Evolutionary conservation across 1,139 yeast genomes (phyloP).

Genomic region (Pichia sp.): DNA sequence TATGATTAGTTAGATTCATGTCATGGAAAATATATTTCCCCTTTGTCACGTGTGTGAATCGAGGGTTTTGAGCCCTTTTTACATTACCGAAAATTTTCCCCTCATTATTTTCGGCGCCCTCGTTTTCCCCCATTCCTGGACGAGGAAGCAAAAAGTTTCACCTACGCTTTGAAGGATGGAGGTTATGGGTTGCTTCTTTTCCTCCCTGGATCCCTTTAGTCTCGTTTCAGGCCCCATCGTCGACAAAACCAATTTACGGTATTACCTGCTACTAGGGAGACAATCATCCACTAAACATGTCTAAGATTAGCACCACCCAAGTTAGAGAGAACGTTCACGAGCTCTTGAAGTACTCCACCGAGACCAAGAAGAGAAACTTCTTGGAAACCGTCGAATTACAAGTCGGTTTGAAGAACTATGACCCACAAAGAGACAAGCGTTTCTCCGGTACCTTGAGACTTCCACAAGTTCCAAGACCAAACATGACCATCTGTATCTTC

Average conservation of each 20-base stretch:
- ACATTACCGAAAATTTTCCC: neutral
- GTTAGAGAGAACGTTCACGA: conserved; percentile 96
- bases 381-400: conserved; percentile 99
- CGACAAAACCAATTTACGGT: conserved; percentile 27
- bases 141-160: neutral
- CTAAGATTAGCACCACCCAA: conserved; percentile 88
- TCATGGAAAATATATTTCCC: too few relatives aligned
- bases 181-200: neutral
- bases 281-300: conserved; percentile 60
- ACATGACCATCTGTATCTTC: conserved; percentile 99
- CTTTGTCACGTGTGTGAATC: conserved; percentile 11
- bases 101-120: neutral
- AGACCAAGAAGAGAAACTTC: conserved; percentile 99
- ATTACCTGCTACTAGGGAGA: conserved; percentile 60
- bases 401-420: conserved; percentile 99
- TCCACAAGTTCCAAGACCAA: conserved; percentile 99
- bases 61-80: conserved; percentile 6
- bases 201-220: neutral
- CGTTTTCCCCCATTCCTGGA: neutral
- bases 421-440: conserved; percentile 99
- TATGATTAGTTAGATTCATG: too few relatives aligned
- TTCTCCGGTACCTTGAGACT: conserved; percentile 99
- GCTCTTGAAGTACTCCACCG: conserved; percentile 84
- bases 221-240: conserved; percentile 19
- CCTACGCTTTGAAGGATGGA: neutral